Evolutionary conservation across 2,329 filamentous ascomycete species (phyloP).

Genomic region (Phyllosticta capitalensis): DNA sequence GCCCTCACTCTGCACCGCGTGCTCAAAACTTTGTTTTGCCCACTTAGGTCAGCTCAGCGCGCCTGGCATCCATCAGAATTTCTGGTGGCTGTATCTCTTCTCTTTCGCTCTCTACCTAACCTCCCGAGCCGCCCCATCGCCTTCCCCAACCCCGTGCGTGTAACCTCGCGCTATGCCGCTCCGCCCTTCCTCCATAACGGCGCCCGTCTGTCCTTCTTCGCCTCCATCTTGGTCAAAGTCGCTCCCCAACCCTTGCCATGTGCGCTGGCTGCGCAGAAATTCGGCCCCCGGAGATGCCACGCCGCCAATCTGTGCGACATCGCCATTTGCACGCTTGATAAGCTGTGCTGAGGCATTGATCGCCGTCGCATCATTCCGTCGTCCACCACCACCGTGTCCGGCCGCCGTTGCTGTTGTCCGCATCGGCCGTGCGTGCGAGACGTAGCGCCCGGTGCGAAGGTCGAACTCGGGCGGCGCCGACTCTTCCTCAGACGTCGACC

Average conservation of each 20-base stretch:
- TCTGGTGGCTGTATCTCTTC: not conserved
- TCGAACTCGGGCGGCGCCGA: conserved; percentile 80
- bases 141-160: conserved; percentile 20
- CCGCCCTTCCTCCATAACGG: conserved; percentile 72
- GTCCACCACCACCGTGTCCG: conserved; percentile 13
- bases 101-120: conserved; percentile 7
- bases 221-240: conserved; percentile 66
- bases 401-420: conserved; percentile 15
- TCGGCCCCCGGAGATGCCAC: conserved; percentile 87
- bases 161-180: conserved; percentile 87
- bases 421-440: conserved; percentile 70
- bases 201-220: conserved; percentile 47
- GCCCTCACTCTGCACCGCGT: not conserved
- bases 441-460: conserved; percentile 73
- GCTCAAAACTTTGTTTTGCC: not conserved
- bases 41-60: not conserved
- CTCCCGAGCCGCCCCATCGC: conserved; percentile 49
- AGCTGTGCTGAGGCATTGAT: conserved; percentile 30
- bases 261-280: conserved; percentile 69
- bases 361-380: conserved; percentile 8
- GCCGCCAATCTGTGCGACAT: conserved; percentile 73
- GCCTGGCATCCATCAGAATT: too few species aligned
- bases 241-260: conserved; percentile 85
- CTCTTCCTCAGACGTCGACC: conserved; percentile 60
- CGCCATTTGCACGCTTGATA: conserved; percentile 54